Percentiles rank a stretch among this genome's conserved stretches.
Evolutionary conservation across 306 rosid genomes (phyloP).

Genomic region (Psophocarpus tetragonolobus): DNA sequence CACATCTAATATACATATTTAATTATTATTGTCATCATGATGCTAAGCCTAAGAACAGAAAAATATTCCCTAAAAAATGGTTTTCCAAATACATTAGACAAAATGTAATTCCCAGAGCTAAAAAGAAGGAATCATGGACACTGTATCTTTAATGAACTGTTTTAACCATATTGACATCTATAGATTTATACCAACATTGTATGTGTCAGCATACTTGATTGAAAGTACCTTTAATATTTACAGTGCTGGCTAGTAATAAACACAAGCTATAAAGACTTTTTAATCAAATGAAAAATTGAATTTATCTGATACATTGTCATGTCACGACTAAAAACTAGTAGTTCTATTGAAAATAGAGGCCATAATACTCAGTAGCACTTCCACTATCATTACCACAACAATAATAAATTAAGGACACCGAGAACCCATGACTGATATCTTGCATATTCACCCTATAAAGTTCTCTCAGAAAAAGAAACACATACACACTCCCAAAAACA

Average conservation of each 20-base stretch:
- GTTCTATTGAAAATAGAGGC: not conserved
- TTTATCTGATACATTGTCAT: not conserved
- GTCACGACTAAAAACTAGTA: not conserved
- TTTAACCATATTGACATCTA: not conserved
- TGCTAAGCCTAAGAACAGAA: slow-evolving; percentile 14
- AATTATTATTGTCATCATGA: not conserved
- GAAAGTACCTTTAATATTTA: not conserved
- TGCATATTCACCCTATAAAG: not conserved
- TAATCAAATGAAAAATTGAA: not conserved
- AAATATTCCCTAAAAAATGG: not conserved
- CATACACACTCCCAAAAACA: not conserved
- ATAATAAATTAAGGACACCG: not conserved
- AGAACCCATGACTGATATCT: not conserved
- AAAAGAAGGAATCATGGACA: not conserved
- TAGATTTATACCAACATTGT: not conserved
- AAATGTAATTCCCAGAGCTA: slow-evolving; percentile 14
- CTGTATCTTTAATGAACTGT: not conserved
- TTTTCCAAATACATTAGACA: slow-evolving; percentile 4
- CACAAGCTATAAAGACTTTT: not conserved
- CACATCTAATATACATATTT: not conserved
- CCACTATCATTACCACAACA: not conserved
- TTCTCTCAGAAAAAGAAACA: not conserved
- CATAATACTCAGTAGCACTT: slow-evolving; percentile 16
- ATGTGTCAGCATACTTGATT: not conserved
- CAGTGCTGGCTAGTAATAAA: slow-evolving; percentile 10